These are phyloP conservation scores for Verticillium albo-atrum DNA, from an alignment of 2,329 filamentous ascomycete species.

Conservation along the genomic window DNA sequence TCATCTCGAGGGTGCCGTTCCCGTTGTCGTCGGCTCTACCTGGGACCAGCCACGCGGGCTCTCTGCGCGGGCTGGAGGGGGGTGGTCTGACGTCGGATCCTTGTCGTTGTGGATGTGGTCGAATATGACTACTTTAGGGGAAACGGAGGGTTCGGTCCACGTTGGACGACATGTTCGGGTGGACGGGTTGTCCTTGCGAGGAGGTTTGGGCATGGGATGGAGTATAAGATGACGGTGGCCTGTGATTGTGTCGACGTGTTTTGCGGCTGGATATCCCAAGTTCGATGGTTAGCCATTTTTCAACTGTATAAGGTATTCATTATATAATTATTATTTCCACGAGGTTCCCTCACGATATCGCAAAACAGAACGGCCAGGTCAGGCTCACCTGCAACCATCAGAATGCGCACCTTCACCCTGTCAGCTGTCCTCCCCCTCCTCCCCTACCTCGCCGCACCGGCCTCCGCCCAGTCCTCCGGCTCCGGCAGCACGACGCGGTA, in stretches of 20 bases:
- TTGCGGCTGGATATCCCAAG: no score
- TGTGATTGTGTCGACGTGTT: no score
- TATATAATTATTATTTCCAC: no score
- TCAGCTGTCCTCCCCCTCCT: slow-evolving; percentile 15
- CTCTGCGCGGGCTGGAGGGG: background rate
- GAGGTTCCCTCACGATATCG: background rate
- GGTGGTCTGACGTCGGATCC: background rate
- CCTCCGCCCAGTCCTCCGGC: slow-evolving; percentile 19
- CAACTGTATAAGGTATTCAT: no score
- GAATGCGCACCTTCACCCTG: slow-evolving; percentile 9
- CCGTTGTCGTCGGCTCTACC: no score
- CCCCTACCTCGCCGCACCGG: slow-evolving; percentile 10
- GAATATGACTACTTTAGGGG: background rate
- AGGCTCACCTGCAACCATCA: no score
- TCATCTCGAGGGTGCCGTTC: background rate
- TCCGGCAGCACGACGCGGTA: slow-evolving; percentile 28
- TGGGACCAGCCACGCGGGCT: background rate
- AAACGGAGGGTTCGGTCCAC: background rate
- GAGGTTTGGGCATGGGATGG: no score
- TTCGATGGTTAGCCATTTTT: no score
- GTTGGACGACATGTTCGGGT: background rate
- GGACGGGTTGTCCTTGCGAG: no score
- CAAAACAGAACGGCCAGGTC: no score
- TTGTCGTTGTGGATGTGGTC: background rate
- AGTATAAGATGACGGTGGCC: no score